Evolutionary conservation across 495 filamentous ascomycete species (phyloP).

Genomic region (Podospora conica): DNA sequence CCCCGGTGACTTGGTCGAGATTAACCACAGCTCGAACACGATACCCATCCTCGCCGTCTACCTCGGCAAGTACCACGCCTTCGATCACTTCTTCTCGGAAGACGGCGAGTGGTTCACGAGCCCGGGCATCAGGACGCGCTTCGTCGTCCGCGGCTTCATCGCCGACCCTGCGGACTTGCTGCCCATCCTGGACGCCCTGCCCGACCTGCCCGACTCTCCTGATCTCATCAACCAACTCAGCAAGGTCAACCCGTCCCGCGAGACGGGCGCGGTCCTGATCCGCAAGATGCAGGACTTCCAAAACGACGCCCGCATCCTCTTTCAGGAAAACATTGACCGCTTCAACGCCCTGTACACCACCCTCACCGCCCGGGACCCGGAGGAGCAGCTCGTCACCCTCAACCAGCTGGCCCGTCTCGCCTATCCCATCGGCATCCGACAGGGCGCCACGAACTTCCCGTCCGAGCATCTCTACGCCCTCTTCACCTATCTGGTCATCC

Average conservation of each 20-base stretch:
- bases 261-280: conserved; percentile 44
- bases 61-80: conserved; percentile 54
- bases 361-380: conserved; percentile 42
- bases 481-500: conserved; percentile 53
- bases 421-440: conserved; percentile 41
- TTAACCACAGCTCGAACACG: conserved; percentile 42
- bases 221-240: conserved; percentile 43
- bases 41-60: conserved; percentile 58
- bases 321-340: conserved; percentile 43
- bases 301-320: conserved; percentile 43
- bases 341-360: conserved; percentile 46
- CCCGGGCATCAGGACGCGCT: conserved; percentile 42
- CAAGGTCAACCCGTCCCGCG: conserved; percentile 48
- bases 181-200: conserved; percentile 58
- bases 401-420: conserved; percentile 54
- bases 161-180: conserved; percentile 45
- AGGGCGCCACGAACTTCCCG: conserved; percentile 42
- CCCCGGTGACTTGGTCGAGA: conserved; percentile 68
- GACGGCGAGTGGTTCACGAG: conserved; percentile 68
- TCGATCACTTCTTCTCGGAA: conserved; percentile 66
- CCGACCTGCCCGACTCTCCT: conserved; percentile 18
- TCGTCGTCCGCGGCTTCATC: conserved; percentile 60
- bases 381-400: conserved; percentile 52
- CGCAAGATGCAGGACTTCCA: conserved; percentile 48
- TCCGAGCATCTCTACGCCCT: conserved; percentile 59